Evolutionary conservation across 2,329 filamentous ascomycete genomes (phyloP).

Genomic region (Pseudophaeomoniella oleicola): DNA sequence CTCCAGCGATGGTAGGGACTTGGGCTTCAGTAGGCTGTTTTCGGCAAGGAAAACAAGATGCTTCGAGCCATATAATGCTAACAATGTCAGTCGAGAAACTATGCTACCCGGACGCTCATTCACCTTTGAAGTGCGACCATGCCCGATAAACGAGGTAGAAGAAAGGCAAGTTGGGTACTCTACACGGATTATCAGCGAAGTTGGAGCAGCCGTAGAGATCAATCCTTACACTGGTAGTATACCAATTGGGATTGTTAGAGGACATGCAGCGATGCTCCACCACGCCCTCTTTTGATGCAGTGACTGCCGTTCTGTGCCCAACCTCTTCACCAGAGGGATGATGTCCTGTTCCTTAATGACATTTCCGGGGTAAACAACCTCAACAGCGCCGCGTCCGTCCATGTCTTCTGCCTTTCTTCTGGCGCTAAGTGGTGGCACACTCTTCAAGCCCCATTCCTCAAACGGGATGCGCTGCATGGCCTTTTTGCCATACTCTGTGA

Average conservation of each 20-base stretch:
- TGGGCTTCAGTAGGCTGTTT: constrained; percentile 52
- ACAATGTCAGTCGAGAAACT: constrained; percentile 1
- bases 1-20: constrained; percentile 57
- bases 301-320: constrained; percentile 68
- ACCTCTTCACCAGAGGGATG: constrained; percentile 45
- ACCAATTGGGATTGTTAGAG: constrained; percentile 67
- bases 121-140: constrained; percentile 73
- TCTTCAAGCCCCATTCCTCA: constrained; percentile 97
- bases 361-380: constrained; percentile 61
- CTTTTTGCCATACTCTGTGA: constrained; percentile 76
- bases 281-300: constrained; percentile 64
- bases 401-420: constrained; percentile 50
- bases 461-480: constrained; percentile 79
- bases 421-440: constrained; percentile 66
- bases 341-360: constrained; percentile 53
- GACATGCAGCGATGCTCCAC: constrained; percentile 71
- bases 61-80: constrained; percentile 65
- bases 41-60: constrained; percentile 71
- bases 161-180: constrained; percentile 86
- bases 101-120: too few species aligned
- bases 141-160: constrained; percentile 86
- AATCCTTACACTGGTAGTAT: constrained; percentile 67
- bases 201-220: constrained; percentile 4
- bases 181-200: constrained; percentile 20
- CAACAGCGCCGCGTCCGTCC: constrained; percentile 47